A percentile compares a stretch with the other conserved stretches of the same genome.
Conservation (phyloP, 2,329 filamentous ascomycete species). For the Fusarium chlamydosporum region DNA sequence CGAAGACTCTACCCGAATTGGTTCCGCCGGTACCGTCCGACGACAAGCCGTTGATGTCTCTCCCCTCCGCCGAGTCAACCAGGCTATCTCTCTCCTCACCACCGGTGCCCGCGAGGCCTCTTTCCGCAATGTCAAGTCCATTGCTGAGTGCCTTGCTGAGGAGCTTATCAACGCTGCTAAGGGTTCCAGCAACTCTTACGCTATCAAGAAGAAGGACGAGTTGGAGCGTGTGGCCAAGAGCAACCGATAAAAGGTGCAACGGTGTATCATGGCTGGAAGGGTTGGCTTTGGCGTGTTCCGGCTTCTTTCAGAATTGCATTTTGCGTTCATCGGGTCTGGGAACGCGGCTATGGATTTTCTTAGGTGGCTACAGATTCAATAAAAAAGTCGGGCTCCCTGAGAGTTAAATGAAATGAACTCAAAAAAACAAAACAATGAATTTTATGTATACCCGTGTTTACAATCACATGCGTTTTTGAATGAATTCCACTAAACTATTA, state of each 20-base stretch:
- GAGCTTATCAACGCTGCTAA: slow-evolving; percentile 99
- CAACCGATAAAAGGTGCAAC: slow-evolving; percentile 88
- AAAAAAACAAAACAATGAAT: slow-evolving; percentile 22
- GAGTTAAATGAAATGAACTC: slow-evolving; percentile 55
- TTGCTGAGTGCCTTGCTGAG: slow-evolving; percentile 99
- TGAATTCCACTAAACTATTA: neutral
- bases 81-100: slow-evolving; percentile 98
- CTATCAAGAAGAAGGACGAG: slow-evolving; percentile 99
- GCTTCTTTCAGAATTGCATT: slow-evolving; percentile 64
- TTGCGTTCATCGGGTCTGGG: slow-evolving; percentile 62
- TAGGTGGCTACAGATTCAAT: slow-evolving; percentile 61
- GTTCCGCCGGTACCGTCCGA: slow-evolving; percentile 99
- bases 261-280: slow-evolving; percentile 56
- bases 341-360: slow-evolving; percentile 63
- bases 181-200: slow-evolving; percentile 99
- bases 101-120: slow-evolving; percentile 98
- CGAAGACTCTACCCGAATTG: slow-evolving; percentile 99
- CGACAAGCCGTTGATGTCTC: slow-evolving; percentile 99
- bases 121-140: slow-evolving; percentile 99
- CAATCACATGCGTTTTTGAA: neutral
- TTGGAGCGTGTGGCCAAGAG: slow-evolving; percentile 99
- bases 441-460: slow-evolving; percentile 20
- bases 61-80: slow-evolving; percentile 99
- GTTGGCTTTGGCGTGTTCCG: slow-evolving; percentile 62
- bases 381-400: slow-evolving; percentile 59